A percentile compares a stretch with the other conserved stretches of the same genome.
Conservation (phyloP, 805 yeast species). For the Blastobotrys mokoenaii region DNA sequence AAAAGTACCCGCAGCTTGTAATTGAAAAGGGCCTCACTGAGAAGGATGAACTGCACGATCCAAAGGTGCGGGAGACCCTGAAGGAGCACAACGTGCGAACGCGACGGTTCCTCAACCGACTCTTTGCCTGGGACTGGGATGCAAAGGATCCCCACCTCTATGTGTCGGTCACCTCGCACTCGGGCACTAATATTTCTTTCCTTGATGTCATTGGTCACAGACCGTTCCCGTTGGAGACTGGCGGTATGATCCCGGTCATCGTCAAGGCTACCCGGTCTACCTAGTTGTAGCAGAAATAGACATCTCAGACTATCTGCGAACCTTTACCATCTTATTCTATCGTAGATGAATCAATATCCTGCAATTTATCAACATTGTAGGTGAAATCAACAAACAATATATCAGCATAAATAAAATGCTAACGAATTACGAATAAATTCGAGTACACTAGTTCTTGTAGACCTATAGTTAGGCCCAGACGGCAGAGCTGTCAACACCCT, state of each 20-base stretch:
- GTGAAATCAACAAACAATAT: too few relatives aligned
- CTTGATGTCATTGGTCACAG: slow-evolving; percentile 39
- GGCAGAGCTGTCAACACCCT: background rate
- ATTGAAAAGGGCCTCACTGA: slow-evolving; percentile 9
- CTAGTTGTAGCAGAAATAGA: background rate
- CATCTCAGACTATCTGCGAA: background rate
- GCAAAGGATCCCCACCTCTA: slow-evolving; percentile 4
- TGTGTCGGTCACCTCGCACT: slow-evolving; percentile 38
- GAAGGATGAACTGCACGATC: slow-evolving; percentile 10
- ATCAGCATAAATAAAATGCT: too few relatives aligned
- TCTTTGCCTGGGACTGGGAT: slow-evolving; percentile 10
- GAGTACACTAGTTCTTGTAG: too few relatives aligned
- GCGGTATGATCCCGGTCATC: slow-evolving; percentile 46
- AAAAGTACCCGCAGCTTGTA: slow-evolving; percentile 29
- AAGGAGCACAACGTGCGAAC: slow-evolving; percentile 11
- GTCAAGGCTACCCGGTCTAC: slow-evolving; percentile 29
- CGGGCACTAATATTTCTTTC: slow-evolving; percentile 41
- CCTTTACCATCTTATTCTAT: too few relatives aligned
- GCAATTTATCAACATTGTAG: too few relatives aligned
- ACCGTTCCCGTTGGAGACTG: slow-evolving; percentile 40
- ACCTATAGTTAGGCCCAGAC: slow-evolving; percentile 1
- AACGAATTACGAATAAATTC: too few relatives aligned
- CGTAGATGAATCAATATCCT: too few relatives aligned
- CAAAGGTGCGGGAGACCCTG: slow-evolving; percentile 9
- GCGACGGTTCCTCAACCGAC: slow-evolving; percentile 5